These are phyloP conservation scores for Solanum dulcamara DNA, from an alignment of 257 asterid species.

Conservation along the genomic window DNA sequence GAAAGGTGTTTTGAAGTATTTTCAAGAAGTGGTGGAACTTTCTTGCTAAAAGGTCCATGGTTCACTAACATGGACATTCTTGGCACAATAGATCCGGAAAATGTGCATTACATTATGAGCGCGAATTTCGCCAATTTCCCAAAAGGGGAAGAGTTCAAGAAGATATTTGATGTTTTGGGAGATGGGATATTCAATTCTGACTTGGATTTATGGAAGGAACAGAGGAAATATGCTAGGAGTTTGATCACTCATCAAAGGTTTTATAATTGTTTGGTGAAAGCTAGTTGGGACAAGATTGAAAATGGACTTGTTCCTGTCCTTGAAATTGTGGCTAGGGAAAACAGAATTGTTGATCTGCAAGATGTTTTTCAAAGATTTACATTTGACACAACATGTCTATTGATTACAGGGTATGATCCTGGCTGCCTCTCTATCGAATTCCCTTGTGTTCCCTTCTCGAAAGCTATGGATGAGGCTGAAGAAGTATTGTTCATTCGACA, in stretches of 20 bases:
- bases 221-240: slow-evolving; percentile 25
- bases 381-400: slow-evolving; percentile 32
- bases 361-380: slow-evolving; percentile 42
- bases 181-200: slow-evolving; percentile 52
- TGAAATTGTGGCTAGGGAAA: slow-evolving; percentile 6
- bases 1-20: slow-evolving; percentile 13
- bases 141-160: slow-evolving; percentile 37
- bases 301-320: slow-evolving; percentile 30
- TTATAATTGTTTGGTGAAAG: slow-evolving; percentile 14
- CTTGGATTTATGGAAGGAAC: slow-evolving; percentile 29
- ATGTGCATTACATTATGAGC: slow-evolving; percentile 45
- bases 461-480: slow-evolving; percentile 50
- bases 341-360: slow-evolving; percentile 25
- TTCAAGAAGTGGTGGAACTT: slow-evolving; percentile 15
- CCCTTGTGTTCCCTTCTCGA: slow-evolving; percentile 31
- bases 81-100: slow-evolving; percentile 30
- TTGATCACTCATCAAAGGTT: slow-evolving; percentile 26
- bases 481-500: slow-evolving; percentile 44
- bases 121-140: slow-evolving; percentile 33
- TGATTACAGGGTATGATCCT: slow-evolving; percentile 42
- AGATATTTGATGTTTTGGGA: slow-evolving; percentile 41
- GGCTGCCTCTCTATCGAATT: slow-evolving; percentile 27
- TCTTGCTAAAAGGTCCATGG: slow-evolving; percentile 33
- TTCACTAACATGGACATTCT: slow-evolving; percentile 44
- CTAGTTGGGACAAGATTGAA: slow-evolving; percentile 26